phyloP scores from a whole-genome alignment of 2,329 filamentous ascomycete genomes.

The Geosmithia morbida region DNA sequence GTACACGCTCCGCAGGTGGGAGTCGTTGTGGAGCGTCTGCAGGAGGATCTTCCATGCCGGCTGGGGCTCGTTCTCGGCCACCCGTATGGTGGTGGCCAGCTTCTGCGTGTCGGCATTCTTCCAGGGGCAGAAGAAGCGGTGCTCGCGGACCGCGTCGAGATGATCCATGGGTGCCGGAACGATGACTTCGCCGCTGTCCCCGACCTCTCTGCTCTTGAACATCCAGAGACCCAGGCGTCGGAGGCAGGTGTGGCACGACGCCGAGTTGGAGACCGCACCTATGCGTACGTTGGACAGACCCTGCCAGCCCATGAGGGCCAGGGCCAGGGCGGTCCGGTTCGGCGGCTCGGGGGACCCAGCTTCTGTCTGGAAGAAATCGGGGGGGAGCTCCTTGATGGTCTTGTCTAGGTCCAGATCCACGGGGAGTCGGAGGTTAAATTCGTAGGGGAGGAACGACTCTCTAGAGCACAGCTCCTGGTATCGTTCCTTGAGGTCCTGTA shows the following conservation, averaged over 20 bases:
- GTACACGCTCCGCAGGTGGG: constrained; percentile 30
- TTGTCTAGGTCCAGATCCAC: constrained; percentile 34
- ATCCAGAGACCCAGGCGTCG: constrained; percentile 87
- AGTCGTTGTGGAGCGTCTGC: constrained; percentile 42
- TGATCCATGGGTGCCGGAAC: constrained; percentile 48
- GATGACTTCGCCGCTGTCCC: constrained; percentile 34
- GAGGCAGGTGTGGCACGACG: constrained; percentile 74
- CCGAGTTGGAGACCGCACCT: constrained; percentile 53
- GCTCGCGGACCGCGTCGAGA: constrained; percentile 56
- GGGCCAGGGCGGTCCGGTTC: constrained; percentile 48
- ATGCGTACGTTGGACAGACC: constrained; percentile 40
- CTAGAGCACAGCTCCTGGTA: constrained; percentile 48
- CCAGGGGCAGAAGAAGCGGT: constrained; percentile 79
- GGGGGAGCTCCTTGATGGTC: constrained; percentile 33
- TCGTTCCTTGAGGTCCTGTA: constrained; percentile 43
- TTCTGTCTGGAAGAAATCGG: constrained; percentile 31
- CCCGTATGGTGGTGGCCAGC: constrained; percentile 8
- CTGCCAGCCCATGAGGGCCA: constrained; percentile 67
- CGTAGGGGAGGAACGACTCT: constrained; percentile 42
- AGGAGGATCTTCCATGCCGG: constrained; percentile 41
- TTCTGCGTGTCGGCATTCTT: constrained; percentile 49
- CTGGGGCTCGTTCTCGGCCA: constrained; percentile 18
- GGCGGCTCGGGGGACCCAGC: constrained; percentile 12
- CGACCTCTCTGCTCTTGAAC: constrained; percentile 63
- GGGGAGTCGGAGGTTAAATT: constrained; percentile 46